Evolutionary conservation across 2,329 filamentous ascomycete species (phyloP).

Genomic region (Tolypocladium capitatum): DNA sequence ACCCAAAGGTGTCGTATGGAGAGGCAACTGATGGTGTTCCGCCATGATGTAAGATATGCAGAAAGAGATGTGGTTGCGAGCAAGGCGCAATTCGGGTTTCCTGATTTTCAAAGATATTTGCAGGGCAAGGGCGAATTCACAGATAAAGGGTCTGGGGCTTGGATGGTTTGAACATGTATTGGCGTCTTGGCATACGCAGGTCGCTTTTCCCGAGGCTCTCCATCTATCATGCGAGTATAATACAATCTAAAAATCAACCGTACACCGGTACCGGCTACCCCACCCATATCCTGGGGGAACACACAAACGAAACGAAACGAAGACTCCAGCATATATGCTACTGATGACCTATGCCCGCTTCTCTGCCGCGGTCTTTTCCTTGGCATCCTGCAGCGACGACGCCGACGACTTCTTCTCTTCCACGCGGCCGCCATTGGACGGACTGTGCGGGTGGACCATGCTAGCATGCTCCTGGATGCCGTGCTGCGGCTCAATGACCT

Average conservation of each 20-base stretch:
- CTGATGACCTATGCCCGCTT: slow-evolving; percentile 1
- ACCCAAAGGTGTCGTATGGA: slow-evolving; percentile 21
- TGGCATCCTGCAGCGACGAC: slow-evolving; percentile 5
- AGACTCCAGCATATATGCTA: not conserved
- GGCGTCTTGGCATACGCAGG: not conserved
- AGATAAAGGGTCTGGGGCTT: not conserved
- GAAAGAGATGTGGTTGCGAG: not conserved
- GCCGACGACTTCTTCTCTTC: slow-evolving; percentile 4
- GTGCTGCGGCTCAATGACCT: slow-evolving; percentile 50
- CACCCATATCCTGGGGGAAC: not conserved
- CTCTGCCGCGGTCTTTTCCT: not conserved
- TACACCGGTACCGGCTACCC: slow-evolving; percentile 7
- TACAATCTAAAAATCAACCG: not conserved
- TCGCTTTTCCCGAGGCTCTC: not conserved
- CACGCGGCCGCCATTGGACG: slow-evolving; percentile 4
- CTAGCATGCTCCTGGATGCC: slow-evolving; percentile 53
- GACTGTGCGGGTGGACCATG: slow-evolving; percentile 18
- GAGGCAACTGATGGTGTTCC: slow-evolving; percentile 26
- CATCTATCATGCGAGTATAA: slow-evolving; percentile 2
- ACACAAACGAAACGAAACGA: not conserved
- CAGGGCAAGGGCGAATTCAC: not conserved
- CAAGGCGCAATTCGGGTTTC: not conserved
- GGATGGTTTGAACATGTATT: not conserved
- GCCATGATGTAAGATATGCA: not conserved
- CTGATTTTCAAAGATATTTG: not conserved